These are phyloP conservation scores for Carex pumila DNA, from an alignment of 176 grass and related monocot species.

Conservation along the genomic window DNA sequence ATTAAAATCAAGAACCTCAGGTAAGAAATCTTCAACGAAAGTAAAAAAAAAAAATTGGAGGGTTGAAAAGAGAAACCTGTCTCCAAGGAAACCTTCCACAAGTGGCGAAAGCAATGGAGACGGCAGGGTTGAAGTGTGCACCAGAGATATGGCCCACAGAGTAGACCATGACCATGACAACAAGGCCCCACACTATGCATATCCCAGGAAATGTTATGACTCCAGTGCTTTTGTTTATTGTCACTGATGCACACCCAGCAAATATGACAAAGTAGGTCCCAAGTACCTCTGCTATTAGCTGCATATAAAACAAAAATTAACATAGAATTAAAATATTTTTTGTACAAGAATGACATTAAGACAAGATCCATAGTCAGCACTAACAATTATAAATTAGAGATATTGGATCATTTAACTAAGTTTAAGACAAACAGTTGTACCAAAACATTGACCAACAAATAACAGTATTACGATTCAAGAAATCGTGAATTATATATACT, in stretches of 20 bases:
- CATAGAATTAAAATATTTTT: not conserved
- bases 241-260: conserved; percentile 63
- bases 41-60: not conserved
- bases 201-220: conserved; percentile 70
- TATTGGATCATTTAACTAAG: not conserved
- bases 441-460: not conserved
- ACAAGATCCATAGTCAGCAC: not conserved
- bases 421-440: not conserved
- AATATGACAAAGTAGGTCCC: conserved; percentile 90
- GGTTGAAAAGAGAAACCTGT: conserved; percentile 28
- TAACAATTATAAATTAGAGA: not conserved
- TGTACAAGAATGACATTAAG: not conserved
- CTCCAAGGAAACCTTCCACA: conserved; percentile 77
- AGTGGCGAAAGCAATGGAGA: conserved; percentile 75
- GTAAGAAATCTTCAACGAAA: not conserved
- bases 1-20: not conserved
- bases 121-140: conserved; percentile 78
- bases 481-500: not conserved
- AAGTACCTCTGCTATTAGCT: conserved; percentile 62
- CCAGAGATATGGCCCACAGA: conserved; percentile 80
- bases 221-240: conserved; percentile 47
- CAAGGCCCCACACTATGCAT: conserved; percentile 79
- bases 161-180: conserved; percentile 78
- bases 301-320: not conserved
- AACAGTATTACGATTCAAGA: not conserved